Conservation (phyloP, 306 rosid genomes). For the Prunus fruticosa region DNA sequence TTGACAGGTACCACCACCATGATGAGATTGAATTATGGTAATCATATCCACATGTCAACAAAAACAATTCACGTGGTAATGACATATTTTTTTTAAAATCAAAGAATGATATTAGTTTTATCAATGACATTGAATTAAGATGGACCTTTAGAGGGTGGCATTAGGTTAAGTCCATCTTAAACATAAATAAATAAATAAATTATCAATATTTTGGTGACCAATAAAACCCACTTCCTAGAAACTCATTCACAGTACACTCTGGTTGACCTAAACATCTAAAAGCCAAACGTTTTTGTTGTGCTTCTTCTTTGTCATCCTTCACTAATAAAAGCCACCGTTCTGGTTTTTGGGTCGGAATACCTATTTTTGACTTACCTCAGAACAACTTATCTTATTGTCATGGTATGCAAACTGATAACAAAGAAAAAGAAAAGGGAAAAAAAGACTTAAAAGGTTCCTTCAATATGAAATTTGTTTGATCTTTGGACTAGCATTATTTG, state of each 20-base stretch:
- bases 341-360: background rate
- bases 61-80: slow-evolving; percentile 1
- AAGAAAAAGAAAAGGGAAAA: background rate
- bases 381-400: background rate
- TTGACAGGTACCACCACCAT: background rate
- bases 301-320: background rate
- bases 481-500: too few species aligned
- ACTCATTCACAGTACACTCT: background rate
- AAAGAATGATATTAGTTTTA: background rate
- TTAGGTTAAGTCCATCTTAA: background rate
- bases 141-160: background rate
- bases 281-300: slow-evolving; percentile 3
- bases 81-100: too few species aligned
- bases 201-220: slow-evolving; percentile 2
- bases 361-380: background rate
- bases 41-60: background rate
- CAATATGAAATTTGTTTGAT: too few species aligned
- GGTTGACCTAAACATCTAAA: slow-evolving; percentile 1
- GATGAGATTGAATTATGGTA: background rate
- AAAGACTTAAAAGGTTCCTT: background rate
- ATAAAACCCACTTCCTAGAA: slow-evolving; percentile 13
- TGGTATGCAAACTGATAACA: background rate
- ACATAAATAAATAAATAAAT: background rate
- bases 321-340: background rate
- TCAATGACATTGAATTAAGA: background rate